Evolutionary conservation across 1,284 basidiomycete genomes (phyloP).

Genomic region (Apiotrichum montevideense): DNA sequence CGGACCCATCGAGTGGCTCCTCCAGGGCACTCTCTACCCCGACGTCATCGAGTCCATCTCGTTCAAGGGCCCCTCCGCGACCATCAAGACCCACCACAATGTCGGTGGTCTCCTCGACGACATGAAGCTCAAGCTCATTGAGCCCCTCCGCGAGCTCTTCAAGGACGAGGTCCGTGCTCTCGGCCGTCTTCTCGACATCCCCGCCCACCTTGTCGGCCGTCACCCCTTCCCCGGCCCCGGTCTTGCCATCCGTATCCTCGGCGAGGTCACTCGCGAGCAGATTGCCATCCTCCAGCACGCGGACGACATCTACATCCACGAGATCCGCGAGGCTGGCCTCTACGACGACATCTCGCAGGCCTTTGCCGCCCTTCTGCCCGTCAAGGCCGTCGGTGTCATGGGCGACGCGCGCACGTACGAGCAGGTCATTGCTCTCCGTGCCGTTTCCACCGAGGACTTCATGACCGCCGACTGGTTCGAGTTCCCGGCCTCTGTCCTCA

Average conservation of each 20-base stretch:
- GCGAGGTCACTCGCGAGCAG: constrained; percentile 86
- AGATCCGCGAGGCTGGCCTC: constrained; percentile 84
- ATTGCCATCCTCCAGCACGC: constrained; percentile 89
- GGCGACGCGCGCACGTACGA: constrained; percentile 97
- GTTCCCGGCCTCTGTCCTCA: constrained; percentile 87
- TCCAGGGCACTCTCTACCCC: constrained; percentile 98
- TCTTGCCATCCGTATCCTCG: constrained; percentile 96
- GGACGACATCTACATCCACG: constrained; percentile 95
- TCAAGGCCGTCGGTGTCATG: constrained; percentile 95
- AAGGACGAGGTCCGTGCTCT: constrained; percentile 97
- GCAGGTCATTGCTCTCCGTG: constrained; percentile 80
- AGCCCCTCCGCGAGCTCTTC: constrained; percentile 95
- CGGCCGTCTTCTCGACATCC: constrained; percentile 84
- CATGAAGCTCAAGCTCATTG: constrained; percentile 99
- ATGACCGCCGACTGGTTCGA: constrained; percentile 98
- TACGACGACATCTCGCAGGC: constrained; percentile 96
- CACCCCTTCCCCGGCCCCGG: constrained; percentile 99
- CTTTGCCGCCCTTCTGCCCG: constrained; percentile 94
- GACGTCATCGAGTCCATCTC: constrained; percentile 99
- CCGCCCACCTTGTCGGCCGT: constrained; percentile 84
- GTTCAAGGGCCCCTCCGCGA: constrained; percentile 98
- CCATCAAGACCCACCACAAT: constrained; percentile 99
- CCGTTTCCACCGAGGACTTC: constrained; percentile 90
- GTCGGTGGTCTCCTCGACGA: constrained; percentile 93
- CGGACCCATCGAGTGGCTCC: constrained; percentile 91